Base-by-base conservation (phyloP, 352 stramenopile species). In the Phytopythium vexans region DNA sequence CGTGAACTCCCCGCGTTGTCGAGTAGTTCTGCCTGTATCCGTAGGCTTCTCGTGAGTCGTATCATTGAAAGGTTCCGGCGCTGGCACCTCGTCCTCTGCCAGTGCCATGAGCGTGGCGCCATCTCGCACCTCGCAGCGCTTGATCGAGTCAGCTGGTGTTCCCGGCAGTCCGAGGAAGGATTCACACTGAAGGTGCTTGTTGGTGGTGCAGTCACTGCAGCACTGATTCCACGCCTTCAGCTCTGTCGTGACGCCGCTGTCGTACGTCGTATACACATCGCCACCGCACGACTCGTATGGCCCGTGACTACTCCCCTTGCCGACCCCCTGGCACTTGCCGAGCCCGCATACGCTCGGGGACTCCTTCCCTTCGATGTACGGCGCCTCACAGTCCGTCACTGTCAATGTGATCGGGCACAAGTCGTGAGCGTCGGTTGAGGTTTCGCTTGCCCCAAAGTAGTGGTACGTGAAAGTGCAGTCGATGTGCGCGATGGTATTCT, bases 81-180 rank as follows among this genome's bases (percentile, higher is more conserved):
- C n/a, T n/a, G n/a, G n/a, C n/a, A n/a, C n/a, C n/a, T n/a, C n/a
- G n/a, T n/a, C n/a, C n/a, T n/a, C n/a, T n/a, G n/a, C n/a, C n/a
- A n/a, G n/a, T n/a, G n/a, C n/a, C n/a, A n/a, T n/a, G n/a, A n/a
- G n/a, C n/a, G n/a, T n/a, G n/a, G n/a, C n/a, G n/a, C n/a, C n/a
- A n/a, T n/a, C n/a, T n/a, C n/a, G n/a, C n/a, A n/a, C n/a, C 44
- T 50, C 32, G 44, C 44, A 50, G 44, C 44, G 44, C 5, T 32
- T n/a, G 12, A 50, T 50, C 31, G 38, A 12, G 27, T 32, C 27
- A 16, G 5, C n/a, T n/a, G n/a, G n/a, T n/a, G 40, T 16, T 45
- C 6, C 6, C 44, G 44, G 15, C 31, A 8, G 42, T 15, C 8
- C 8, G 34, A 3, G 16, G 21, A 16, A 49, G 21, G 10, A 49